A percentile compares a stretch with the other conserved stretches of the same genome.
phyloP scores from a whole-genome alignment of 352 stramenopile species.

The Globisporangium yorkense region DNA sequence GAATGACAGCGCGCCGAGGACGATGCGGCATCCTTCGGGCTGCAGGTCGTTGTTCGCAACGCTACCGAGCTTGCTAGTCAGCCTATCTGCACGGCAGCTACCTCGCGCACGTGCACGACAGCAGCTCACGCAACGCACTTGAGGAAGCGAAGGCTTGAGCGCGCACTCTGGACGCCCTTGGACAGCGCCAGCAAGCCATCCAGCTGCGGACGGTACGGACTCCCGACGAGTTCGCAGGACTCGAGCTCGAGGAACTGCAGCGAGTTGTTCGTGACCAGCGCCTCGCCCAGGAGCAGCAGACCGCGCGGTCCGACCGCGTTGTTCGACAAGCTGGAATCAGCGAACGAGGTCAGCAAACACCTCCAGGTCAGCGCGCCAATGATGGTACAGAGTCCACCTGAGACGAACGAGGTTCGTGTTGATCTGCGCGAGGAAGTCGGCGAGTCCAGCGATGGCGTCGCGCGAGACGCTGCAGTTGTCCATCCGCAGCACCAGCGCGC shows the following conservation, averaged over 20 bases:
- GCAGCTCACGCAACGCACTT: constrained; percentile 23
- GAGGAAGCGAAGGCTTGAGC: constrained; percentile 41
- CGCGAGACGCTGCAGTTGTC: constrained; percentile 11
- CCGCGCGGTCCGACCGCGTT: constrained; percentile 42
- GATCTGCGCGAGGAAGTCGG: constrained; percentile 20
- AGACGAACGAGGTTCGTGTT: constrained; percentile 29
- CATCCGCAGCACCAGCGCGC: constrained; percentile 17
- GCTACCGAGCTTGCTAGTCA: constrained; percentile 12
- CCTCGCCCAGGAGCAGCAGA: constrained; percentile 31
- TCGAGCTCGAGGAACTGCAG: constrained; percentile 56
- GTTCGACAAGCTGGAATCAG: constrained; percentile 22
- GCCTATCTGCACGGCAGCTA: too few species aligned
- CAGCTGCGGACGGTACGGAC: constrained; percentile 39
- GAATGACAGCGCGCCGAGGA: constrained; percentile 41
- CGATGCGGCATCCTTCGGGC: constrained; percentile 47
- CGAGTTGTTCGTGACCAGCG: constrained; percentile 59
- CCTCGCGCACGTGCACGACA: too few species aligned
- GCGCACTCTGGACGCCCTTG: constrained; percentile 50
- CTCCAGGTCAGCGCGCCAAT: too few species aligned
- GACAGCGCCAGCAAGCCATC: constrained; percentile 42
- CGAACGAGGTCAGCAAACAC: neutral
- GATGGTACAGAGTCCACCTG: constrained; percentile 8
- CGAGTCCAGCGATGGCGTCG: constrained; percentile 15
- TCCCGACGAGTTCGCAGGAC: constrained; percentile 43
- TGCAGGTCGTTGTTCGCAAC: constrained; percentile 44